A percentile compares a stretch with the other conserved stretches of the same genome.
phyloP scores from a whole-genome alignment of 2,329 filamentous ascomycete species.

The Trichoderma hamatum region DNA sequence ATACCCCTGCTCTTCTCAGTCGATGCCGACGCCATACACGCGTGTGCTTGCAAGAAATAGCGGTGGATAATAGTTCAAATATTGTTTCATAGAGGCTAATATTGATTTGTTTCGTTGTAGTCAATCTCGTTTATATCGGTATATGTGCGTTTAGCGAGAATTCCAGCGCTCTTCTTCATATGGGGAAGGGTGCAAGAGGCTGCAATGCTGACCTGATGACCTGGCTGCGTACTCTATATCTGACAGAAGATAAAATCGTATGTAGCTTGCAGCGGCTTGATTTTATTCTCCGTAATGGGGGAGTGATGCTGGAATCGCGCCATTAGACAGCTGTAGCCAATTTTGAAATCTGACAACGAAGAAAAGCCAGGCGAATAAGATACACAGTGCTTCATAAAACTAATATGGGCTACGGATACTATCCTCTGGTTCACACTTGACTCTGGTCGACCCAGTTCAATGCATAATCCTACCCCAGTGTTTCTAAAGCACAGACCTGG shows the following conservation, averaged over 20 bases:
- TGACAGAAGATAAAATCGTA: not conserved
- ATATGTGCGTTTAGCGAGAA: not conserved
- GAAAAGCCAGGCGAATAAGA: not conserved
- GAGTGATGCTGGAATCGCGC: not conserved
- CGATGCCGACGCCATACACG: not conserved
- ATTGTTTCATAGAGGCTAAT: not conserved
- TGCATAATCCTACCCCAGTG: not conserved
- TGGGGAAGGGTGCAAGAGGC: not conserved
- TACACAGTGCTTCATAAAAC: not conserved
- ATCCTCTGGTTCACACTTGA: not conserved
- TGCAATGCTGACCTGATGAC: not conserved
- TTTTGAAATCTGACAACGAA: not conserved
- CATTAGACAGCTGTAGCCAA: not conserved
- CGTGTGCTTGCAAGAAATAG: not conserved
- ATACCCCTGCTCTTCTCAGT: not conserved
- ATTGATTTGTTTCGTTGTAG: not conserved
- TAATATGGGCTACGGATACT: not conserved
- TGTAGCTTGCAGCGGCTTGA: conserved; percentile 1
- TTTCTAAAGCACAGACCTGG: not conserved
- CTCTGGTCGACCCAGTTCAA: not conserved
- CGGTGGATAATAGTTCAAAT: not conserved
- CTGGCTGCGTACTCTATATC: not conserved
- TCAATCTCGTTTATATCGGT: not conserved
- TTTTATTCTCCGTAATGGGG: conserved; percentile 16
- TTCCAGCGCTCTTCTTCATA: not conserved